Evolutionary conservation across 2,329 filamentous ascomycete genomes (phyloP), one percentile per base, ranked within the genome.

Genomic region (Ophiocordyceps camponoti-rufipedis): DNA sequence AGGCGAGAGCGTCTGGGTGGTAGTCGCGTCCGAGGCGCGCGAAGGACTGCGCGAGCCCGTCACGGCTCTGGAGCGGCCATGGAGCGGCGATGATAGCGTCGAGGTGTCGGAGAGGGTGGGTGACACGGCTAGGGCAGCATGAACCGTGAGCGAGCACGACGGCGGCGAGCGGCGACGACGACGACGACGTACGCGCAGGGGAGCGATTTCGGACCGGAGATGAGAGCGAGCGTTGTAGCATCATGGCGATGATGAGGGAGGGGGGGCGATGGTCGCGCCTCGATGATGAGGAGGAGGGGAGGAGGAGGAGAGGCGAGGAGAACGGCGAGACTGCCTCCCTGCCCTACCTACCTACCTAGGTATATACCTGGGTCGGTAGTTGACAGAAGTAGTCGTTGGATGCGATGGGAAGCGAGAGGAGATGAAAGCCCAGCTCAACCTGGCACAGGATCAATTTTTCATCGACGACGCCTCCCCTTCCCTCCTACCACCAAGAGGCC

Each of bases 161-260:
- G 43, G 48, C 47, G 47, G 48, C 50, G 52, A 44, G n/a, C 29
- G 29, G 29, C 29, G 42, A 12, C 45, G 28, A 41, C 23, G 41
- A 39, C 38, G 41, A 39, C 38, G 16, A 80, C 77, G 60, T 78
- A 80, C 76, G 69, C 56, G 70, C 65, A 61, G 72, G 71, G 53
- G 71, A 66, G 56, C 70, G 67, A 52, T 70, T 66, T 63, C 70
- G 70, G 62, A 75, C 74, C 54, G 75, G 72, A 60, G 76, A 78
- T 52, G 77, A 79, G 50, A 72, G 65, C 51, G 74, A 76, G 55
- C 71, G 71, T 63, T 77, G 71, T 72, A 76, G 71, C 59, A 73
- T 71, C 70, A 76, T 75, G 62, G 59, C 71, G 62, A 60, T 60
- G 28, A 14, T 38, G 64, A 67, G 69, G 70, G 56, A 56, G 59